Evolutionary conservation across 805 yeast species (phyloP), one percentile per base, ranked within the genome.

Genomic region (Nematodospora valgi): DNA sequence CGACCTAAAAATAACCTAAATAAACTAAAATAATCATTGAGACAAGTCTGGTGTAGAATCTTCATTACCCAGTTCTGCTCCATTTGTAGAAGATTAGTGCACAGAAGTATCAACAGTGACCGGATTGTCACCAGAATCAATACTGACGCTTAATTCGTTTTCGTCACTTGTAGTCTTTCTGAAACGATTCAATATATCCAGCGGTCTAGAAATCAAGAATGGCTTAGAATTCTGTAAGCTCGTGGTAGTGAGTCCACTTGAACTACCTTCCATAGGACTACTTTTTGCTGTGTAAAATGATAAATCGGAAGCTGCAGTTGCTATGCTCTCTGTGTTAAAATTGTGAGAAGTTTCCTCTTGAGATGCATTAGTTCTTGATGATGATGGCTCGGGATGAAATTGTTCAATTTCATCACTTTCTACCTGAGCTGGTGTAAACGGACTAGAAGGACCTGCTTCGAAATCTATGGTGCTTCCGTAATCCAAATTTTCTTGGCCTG

Each of bases 401-500:
- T 9, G 19, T 27, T 27, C 19, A 16, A 26, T 31, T 15, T 30
- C 29, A 16, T 27, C 21, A 34, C 38, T 38, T 24, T 38, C 39
- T 8, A 22, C 30, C 20, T 14, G 33, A 2, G 38, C 27, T 15
- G 39, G 24, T 8, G 37, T 16, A 32, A 34, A 27, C 17, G 26
- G 23, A 29, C 25, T 18, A 10, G 26, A 17, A 24, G 6, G 23
- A 14, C 43, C 43, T n/a, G 45, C 35, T 20, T 47, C 54, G 22
- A 47, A 37, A 27, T 47, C 49, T 26, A 46, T 43, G 1, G 48
- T 32, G 34, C 58, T 54, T 3, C 63, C 62, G 34, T 55, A 56
- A 23, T 35, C 37, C 15, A 40, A 36, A 8, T 23, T 22, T 3
- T 28, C 27, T 22, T 38, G 43, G 27, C 41, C 47, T 28, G 46